Conservation (phyloP, 1,284 basidiomycete species). For the Tilletia setariae region DNA sequence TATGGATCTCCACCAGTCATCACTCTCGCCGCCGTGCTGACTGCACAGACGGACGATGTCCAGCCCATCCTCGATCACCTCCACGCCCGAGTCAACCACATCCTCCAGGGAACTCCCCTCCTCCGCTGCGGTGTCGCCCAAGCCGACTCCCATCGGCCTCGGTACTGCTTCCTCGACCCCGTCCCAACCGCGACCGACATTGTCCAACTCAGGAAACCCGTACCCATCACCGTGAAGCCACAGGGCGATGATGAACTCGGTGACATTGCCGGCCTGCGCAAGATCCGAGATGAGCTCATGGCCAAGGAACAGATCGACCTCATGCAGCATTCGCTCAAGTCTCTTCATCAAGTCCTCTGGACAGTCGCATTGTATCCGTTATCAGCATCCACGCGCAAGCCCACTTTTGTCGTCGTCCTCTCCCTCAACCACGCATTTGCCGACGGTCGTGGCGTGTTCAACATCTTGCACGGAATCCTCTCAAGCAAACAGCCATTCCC, state of each 20-base stretch:
- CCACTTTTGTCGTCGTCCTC: not conserved
- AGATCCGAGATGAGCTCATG: not conserved
- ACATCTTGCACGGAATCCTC: not conserved
- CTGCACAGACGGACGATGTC: not conserved
- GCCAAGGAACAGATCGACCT: not conserved
- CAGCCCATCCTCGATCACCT: not conserved
- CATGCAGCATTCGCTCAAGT: not conserved
- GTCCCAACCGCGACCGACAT: not conserved
- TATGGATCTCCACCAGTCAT: not conserved
- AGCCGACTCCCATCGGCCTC: not conserved
- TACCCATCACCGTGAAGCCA: not conserved
- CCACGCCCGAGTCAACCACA: not conserved
- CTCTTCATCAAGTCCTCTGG: not conserved
- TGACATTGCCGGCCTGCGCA: not conserved
- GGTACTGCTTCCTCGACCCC: not conserved
- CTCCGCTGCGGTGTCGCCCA: not conserved
- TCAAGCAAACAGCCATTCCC: not conserved
- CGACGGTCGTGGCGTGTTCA: not conserved
- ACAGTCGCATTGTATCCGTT: not conserved
- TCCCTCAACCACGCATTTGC: not conserved
- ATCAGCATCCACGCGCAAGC: not conserved
- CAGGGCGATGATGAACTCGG: not conserved
- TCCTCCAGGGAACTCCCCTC: not conserved
- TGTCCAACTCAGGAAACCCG: not conserved
- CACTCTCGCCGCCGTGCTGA: not conserved